Conservation (phyloP, 2,329 filamentous ascomycete species). For the Raffaelea arxii region DNA sequence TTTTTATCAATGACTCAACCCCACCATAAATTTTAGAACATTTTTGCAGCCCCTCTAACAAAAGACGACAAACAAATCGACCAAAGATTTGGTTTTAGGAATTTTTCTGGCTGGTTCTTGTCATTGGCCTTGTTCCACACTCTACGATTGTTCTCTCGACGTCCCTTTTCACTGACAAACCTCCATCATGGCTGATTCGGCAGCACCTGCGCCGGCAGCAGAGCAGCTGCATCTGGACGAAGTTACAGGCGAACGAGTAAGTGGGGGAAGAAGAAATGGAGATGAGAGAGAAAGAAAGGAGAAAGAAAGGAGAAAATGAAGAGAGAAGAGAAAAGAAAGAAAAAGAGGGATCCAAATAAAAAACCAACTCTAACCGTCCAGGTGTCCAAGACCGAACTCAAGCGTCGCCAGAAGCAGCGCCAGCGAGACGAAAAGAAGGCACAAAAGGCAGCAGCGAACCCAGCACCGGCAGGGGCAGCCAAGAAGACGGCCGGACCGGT, state of each 20-base stretch:
- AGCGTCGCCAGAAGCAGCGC: constrained; percentile 90
- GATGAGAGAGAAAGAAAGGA: background rate
- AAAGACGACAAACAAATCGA: background rate
- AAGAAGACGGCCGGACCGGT: constrained; percentile 45
- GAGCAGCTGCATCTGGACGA: constrained; percentile 72
- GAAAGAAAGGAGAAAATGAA: background rate
- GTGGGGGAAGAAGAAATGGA: background rate
- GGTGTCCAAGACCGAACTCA: constrained; percentile 76
- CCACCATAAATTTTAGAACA: constrained; percentile 2
- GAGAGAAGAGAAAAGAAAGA: background rate
- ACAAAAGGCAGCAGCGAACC: constrained; percentile 60
- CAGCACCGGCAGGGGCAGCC: constrained; percentile 42
- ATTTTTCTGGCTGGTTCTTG: no score
- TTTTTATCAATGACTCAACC: constrained; percentile 5
- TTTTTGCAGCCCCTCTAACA: constrained; percentile 3
- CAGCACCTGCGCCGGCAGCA: constrained; percentile 12
- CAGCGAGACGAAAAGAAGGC: constrained; percentile 82
- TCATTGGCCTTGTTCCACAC: no score
- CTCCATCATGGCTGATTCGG: constrained; percentile 12
- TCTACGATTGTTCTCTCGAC: no score
- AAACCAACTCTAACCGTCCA: background rate
- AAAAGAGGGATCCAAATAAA: background rate
- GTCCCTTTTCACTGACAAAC: no score
- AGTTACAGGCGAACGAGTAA: constrained; percentile 66
- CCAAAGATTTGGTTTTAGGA: no score